A percentile compares a stretch with the other conserved stretches of the same genome.
Conservation (phyloP, 805 yeast species). For the Saccharomycopsis capsularis region DNA sequence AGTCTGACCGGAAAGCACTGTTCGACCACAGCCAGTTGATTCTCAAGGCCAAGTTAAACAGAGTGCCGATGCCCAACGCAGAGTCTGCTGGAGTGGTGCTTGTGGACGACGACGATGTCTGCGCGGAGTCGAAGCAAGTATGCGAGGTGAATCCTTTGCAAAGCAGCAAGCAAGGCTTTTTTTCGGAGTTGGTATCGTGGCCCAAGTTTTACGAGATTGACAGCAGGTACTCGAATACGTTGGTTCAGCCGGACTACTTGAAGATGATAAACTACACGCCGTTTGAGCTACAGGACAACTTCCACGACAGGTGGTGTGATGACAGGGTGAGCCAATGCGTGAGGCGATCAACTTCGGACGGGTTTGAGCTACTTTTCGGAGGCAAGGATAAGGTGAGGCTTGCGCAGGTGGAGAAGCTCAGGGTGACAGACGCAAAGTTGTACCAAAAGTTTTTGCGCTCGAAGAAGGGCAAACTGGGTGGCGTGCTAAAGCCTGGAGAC, state of each 20-base stretch:
- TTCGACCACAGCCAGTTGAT: background rate
- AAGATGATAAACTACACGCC: constrained; percentile 15
- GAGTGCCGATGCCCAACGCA: constrained; percentile 6
- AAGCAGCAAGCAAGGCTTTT: constrained; percentile 21
- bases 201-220: constrained; percentile 41
- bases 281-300: constrained; percentile 29
- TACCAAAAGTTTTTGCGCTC: background rate
- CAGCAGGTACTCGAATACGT: constrained; percentile 32
- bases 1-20: constrained; percentile 2
- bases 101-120: constrained; percentile 12
- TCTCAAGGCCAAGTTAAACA: constrained; percentile 8
- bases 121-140: constrained; percentile 7
- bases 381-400: constrained; percentile 13
- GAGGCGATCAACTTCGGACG: constrained; percentile 25
- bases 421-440: constrained; percentile 1
- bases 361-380: constrained; percentile 28
- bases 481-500: constrained; percentile 12
- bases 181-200: constrained; percentile 36
- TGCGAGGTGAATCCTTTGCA: constrained; percentile 22
- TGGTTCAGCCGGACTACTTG: constrained; percentile 38
- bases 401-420: constrained; percentile 10
- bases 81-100: constrained; percentile 23
- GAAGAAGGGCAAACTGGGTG: background rate
- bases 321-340: constrained; percentile 18
- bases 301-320: constrained; percentile 30